phyloP scores from a whole-genome alignment of 176 grass and related monocot genomes.

The Elymus sibiricus region DNA sequence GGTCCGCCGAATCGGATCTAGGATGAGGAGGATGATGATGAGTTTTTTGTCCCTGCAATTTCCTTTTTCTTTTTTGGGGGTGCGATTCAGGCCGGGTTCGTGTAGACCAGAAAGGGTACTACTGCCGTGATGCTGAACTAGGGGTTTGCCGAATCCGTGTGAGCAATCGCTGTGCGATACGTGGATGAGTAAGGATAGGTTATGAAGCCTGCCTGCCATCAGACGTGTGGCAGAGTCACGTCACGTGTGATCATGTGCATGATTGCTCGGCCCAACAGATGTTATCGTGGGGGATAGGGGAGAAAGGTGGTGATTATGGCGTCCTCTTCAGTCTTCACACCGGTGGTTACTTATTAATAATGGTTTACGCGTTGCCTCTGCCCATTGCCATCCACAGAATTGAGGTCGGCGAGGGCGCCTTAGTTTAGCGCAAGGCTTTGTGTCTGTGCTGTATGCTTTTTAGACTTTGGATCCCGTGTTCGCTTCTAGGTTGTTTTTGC shows the following conservation, averaged over 20 bases:
- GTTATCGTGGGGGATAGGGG: neutral
- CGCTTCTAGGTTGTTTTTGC: neutral
- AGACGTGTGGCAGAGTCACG: neutral
- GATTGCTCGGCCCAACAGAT: neutral
- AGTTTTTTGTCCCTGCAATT: neutral
- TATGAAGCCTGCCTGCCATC: neutral
- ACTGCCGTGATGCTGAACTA: neutral
- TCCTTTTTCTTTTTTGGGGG: neutral
- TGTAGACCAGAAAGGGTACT: too few relatives aligned
- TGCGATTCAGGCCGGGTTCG: neutral
- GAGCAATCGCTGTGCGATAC: neutral
- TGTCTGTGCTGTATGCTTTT: neutral
- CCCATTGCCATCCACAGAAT: neutral
- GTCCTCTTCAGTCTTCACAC: neutral
- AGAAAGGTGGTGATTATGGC: slow-evolving; percentile 7
- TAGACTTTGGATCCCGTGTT: neutral
- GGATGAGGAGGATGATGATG: neutral
- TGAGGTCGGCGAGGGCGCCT: neutral
- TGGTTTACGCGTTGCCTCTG: neutral
- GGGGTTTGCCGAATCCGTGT: neutral
- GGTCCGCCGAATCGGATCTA: slow-evolving; percentile 10
- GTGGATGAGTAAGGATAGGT: neutral
- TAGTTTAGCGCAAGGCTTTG: neutral
- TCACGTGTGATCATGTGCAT: slow-evolving; percentile 12
- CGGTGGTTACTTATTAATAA: neutral